Percentiles rank a stretch among this genome's conserved stretches.
These are phyloP conservation scores for Calonectria naviculata DNA, from an alignment of 2,329 filamentous ascomycete genomes.

Conservation along the genomic window DNA sequence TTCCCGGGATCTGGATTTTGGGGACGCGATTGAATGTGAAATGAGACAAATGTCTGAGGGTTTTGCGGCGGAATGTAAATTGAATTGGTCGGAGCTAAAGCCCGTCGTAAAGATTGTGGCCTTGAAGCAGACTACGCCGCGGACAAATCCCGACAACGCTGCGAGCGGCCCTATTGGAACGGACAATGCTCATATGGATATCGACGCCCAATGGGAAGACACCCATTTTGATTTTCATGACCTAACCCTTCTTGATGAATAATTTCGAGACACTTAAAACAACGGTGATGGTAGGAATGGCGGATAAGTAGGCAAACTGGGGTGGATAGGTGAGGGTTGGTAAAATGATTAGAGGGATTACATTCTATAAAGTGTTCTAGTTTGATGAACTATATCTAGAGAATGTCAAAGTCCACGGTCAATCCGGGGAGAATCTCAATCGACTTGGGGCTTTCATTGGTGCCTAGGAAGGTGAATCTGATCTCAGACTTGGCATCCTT, in stretches of 20 bases:
- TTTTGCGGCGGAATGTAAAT: background rate
- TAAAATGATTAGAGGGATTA: no score
- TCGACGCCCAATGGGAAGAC: background rate
- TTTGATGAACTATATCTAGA: background rate
- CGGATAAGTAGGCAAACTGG: no score
- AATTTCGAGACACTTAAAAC: no score
- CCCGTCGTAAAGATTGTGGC: background rate
- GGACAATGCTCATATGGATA: background rate
- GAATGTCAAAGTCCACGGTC: slow-evolving; percentile 31
- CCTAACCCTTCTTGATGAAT: no score
- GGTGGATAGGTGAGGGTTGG: no score
- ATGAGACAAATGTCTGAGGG: background rate
- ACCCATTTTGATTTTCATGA: background rate
- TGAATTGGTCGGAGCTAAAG: background rate
- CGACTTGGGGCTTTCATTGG: slow-evolving; percentile 33
- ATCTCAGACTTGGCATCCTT: slow-evolving; percentile 25
- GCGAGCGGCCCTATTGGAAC: background rate
- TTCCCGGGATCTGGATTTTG: background rate
- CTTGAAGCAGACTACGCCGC: background rate
- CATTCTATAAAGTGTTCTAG: background rate
- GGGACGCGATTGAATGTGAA: background rate
- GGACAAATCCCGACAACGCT: background rate
- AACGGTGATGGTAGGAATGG: no score
- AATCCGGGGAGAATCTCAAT: slow-evolving; percentile 37
- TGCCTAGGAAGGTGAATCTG: slow-evolving; percentile 35